Evolutionary conservation across 2,329 filamentous ascomycete species (phyloP), one percentile per base, ranked within the genome.

Genomic region (Alternaria sp.): DNA sequence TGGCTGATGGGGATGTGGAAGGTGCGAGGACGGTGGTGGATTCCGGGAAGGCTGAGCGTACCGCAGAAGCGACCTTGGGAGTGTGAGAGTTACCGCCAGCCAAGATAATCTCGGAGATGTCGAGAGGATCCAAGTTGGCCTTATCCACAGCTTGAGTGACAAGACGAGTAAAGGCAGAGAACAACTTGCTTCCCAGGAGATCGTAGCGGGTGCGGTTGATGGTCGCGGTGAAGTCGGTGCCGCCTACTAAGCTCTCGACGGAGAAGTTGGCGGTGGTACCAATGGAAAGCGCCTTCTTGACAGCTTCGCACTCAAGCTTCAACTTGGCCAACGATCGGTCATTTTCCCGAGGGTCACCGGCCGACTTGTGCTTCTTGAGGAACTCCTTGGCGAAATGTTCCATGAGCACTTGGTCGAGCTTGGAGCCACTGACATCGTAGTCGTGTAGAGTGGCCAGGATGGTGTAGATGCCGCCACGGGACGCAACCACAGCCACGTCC

Each of bases 341-440:
- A 79, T 96, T 93, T 77, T 90, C 87, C 72, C 94, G 88, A 21
- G 96, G 96, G 81, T 98, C 96, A 61, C 71, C 74, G 2, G 67
- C 77, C 3, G 88, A 88, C 84, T 90, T 91, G 87, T 98, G 89
- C 87, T 97, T 97, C 88, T 99, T 98, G 77, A 96, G 88, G 84
- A 99, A 99, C 83, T 99, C 96, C 87, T 99, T 99, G 73, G 95
- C 92, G 74, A 98, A 97, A 86, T 97, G 91, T 80, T 99, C 95
- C 79, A 97, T 92, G 62, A 99, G 87, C 54, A 95, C 91, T 80
- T 96, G 88, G 84, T 99, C 96, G 61, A 99, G 86, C 70, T 93
- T 90, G 36, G 89, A 86, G 76, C 96, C 96, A 60, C 92, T 90
- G 71, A 95, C 92, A 77, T 98, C 94, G 83, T 97, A 97, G 85